A percentile compares a stretch with the other conserved stretches of the same genome.
phyloP scores from a whole-genome alignment of 176 grass and related monocot genomes.

The Cenchrus americanus region DNA sequence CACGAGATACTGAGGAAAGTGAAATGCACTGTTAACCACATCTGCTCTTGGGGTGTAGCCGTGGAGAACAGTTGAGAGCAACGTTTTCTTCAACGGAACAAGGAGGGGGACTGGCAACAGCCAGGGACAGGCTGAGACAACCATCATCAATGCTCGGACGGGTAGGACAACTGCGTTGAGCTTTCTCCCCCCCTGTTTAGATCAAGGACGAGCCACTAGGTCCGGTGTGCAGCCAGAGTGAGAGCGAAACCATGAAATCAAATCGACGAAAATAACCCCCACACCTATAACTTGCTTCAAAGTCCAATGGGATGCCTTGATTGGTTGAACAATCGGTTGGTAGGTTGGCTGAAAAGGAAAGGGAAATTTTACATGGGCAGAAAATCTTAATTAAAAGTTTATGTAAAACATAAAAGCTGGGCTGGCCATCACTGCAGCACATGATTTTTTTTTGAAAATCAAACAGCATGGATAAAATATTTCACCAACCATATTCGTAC shows the following conservation, averaged over 20 bases:
- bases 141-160: constrained; percentile 18
- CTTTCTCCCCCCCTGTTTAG: not conserved
- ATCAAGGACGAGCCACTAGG: not conserved
- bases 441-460: too few species aligned
- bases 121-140: constrained; percentile 4
- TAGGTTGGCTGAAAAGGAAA: not conserved
- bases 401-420: not conserved
- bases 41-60: not conserved
- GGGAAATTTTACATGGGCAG: not conserved
- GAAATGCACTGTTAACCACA: not conserved
- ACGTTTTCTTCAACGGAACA: not conserved
- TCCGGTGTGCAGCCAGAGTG: not conserved
- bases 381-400: not conserved
- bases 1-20: not conserved
- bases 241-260: constrained; percentile 7
- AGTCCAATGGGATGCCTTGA: not conserved
- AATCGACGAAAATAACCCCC: not conserved
- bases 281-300: not conserved
- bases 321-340: not conserved
- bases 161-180: not conserved
- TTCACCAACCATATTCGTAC: not conserved
- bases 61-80: not conserved
- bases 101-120: not conserved
- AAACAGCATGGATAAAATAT: not conserved
- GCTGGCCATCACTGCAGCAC: not conserved